Percentiles rank a stretch among this genome's conserved stretches.
Conservation (phyloP, 495 filamentous ascomycete species). For the Pyronema domesticum region DNA sequence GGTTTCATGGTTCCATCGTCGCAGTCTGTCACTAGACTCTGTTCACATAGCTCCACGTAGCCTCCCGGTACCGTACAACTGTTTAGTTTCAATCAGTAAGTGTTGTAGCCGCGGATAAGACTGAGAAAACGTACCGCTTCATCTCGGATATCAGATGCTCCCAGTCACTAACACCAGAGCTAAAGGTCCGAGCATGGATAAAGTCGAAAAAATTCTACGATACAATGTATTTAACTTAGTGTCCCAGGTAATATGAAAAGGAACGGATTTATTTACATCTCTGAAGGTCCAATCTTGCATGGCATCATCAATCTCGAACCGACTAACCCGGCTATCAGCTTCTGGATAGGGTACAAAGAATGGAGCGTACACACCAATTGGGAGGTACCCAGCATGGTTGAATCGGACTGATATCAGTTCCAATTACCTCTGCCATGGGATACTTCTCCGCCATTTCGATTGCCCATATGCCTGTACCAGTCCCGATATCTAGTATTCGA, state of each 20-base stretch:
- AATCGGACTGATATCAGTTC: constrained; percentile 26
- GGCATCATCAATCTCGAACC: constrained; percentile 33
- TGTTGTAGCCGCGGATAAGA: no score
- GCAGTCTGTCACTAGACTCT: constrained; percentile 29
- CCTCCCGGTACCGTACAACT: constrained; percentile 29
- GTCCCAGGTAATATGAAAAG: background rate
- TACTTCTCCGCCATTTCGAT: background rate
- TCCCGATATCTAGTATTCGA: background rate
- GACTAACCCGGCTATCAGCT: no score
- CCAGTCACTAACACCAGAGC: constrained; percentile 27
- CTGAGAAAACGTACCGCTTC: no score
- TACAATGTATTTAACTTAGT: constrained; percentile 2
- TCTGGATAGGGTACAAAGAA: no score
- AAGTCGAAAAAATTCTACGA: constrained; percentile 26
- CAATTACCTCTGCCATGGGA: constrained; percentile 25
- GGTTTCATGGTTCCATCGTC: constrained; percentile 24
- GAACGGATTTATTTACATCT: no score
- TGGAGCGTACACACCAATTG: constrained; percentile 21
- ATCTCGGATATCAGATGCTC: constrained; percentile 6
- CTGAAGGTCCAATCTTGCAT: constrained; percentile 33
- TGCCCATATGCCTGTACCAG: background rate
- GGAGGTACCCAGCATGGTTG: constrained; percentile 33
- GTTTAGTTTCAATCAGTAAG: no score
- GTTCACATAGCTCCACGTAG: constrained; percentile 41
- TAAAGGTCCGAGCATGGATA: constrained; percentile 26